Percentiles rank a stretch among this genome's conserved stretches.
phyloP scores from a whole-genome alignment of 148 eudicot genomes.

The Bassia scoparia region DNA sequence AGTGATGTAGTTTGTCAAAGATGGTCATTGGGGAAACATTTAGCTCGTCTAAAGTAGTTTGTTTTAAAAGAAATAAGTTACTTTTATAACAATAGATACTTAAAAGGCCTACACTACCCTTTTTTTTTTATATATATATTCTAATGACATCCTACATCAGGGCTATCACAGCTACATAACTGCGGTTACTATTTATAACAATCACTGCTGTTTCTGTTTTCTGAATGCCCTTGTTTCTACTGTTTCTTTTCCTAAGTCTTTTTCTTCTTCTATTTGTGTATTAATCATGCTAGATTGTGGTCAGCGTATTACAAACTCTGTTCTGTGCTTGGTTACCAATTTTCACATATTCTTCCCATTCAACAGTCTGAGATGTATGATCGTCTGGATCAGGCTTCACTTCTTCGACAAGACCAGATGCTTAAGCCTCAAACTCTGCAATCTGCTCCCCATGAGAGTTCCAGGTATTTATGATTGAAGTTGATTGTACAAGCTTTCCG shows the following conservation, averaged over 20 bases:
- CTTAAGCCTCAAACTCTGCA: constrained; percentile 70
- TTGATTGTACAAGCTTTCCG: constrained; percentile 17
- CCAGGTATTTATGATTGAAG: constrained; percentile 54
- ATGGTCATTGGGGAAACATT: not conserved
- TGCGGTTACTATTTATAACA: no score
- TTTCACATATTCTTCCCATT: constrained; percentile 4
- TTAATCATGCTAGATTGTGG: not conserved
- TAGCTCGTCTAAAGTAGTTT: not conserved
- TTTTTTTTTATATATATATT: no score
- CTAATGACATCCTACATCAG: no score
- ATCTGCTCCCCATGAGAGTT: constrained; percentile 66
- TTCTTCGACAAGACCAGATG: constrained; percentile 58
- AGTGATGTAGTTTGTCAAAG: not conserved
- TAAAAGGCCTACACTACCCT: no score
- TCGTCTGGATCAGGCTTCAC: constrained; percentile 64
- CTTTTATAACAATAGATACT: no score
- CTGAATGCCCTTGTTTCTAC: no score
- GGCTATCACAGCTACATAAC: no score
- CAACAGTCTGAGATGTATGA: constrained; percentile 73
- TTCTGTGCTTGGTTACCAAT: not conserved
- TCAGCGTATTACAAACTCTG: not conserved
- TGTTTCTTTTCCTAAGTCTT: no score
- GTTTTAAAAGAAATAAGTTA: no score
- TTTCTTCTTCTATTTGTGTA: not conserved
- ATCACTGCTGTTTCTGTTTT: no score